Percentiles rank a stretch among this genome's conserved stretches.
Evolutionary conservation across 441 rosid species (phyloP).

Genomic region (Erodium moschatum): DNA sequence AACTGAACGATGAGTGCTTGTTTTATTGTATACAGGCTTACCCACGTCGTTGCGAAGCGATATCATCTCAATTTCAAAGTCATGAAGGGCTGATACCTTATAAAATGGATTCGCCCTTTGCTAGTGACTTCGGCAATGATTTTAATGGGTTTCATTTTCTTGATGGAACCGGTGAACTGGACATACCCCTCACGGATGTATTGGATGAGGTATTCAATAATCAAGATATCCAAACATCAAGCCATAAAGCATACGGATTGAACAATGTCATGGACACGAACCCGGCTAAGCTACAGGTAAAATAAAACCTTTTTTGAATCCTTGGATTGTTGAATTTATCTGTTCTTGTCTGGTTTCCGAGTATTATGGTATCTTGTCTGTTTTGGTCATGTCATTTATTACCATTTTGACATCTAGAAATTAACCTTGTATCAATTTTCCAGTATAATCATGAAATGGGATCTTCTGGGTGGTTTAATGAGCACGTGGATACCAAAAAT

Average conservation of each 20-base stretch:
- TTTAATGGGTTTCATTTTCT: conserved; percentile 34
- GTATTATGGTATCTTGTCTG: neutral
- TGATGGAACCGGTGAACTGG: conserved; percentile 47
- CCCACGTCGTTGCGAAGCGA: conserved; percentile 31
- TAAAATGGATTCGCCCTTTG: conserved; percentile 42
- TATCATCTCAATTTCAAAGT: conserved; percentile 31
- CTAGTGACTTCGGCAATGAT: conserved; percentile 52
- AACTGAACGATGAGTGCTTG: neutral
- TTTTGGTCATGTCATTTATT: neutral
- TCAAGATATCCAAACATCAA: conserved; percentile 29
- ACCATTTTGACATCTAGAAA: conserved; percentile 4
- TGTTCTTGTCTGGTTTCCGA: neutral
- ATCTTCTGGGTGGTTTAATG: conserved; percentile 24
- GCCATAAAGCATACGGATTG: neutral
- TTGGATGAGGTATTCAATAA: conserved; percentile 43
- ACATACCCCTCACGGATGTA: conserved; percentile 40
- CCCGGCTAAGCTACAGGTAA: conserved; percentile 42
- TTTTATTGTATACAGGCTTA: conserved; percentile 27
- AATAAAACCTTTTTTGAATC: neutral
- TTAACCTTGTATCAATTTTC: conserved; percentile 19
- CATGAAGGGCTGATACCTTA: conserved; percentile 27
- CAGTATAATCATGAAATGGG: conserved; percentile 25
- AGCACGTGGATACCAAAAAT: conserved; percentile 28
- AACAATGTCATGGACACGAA: conserved; percentile 22
- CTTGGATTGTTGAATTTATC: neutral